Base-by-base conservation (phyloP, 1,284 basidiomycete genomes). In the Apiotrichum siamense region DNA sequence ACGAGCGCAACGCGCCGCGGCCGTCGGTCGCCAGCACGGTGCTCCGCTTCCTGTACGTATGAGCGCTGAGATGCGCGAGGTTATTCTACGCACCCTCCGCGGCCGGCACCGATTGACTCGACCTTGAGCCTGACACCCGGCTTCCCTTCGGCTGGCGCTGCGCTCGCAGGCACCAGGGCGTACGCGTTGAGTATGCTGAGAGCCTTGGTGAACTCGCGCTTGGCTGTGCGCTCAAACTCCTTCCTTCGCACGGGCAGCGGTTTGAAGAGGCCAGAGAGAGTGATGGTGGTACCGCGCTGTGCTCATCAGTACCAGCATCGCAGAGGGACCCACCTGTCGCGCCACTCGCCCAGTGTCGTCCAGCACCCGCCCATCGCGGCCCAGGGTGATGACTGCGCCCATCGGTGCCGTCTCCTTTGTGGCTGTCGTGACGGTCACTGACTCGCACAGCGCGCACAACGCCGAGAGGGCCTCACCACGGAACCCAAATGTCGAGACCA, bases 381-480 rank as follows among this genome's bases (percentile, higher is more conserved):
- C 84, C 58, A 94, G 79, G 47, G 86, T 80, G 21, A 97, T 75
- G n/a, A 81, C 75, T 0, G 83, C 83, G 1, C 88, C 92, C 77
- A 87, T 83, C 0, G 89, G 88, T 1, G 84, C 79, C 5, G 83
- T 82, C 7, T 77, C 75, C 27, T 78, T 76, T 0, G 87, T 91
- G 1, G 87, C 80, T 1, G 92, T 96, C 0, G 80, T 80, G 46
- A 94, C 77, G 0, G 77, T 79, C 10, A 96, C 80, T 0, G 76
- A 75, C 44, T 87, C 83, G 46, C 84, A 83, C 1, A 97, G 76
- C 1, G 90, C 88, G 64, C 93, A 98, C 0, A 99, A 78, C 1
- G 92, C 91, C 1, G 90, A 89, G 0, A 98, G 77, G 0, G 96
- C 96, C 73, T 99, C 96, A 17, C 96, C 96, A 27, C 94, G 82